These are phyloP conservation scores for Asclepias syriaca DNA, from an alignment of 257 asterid species.

Conservation along the genomic window DNA sequence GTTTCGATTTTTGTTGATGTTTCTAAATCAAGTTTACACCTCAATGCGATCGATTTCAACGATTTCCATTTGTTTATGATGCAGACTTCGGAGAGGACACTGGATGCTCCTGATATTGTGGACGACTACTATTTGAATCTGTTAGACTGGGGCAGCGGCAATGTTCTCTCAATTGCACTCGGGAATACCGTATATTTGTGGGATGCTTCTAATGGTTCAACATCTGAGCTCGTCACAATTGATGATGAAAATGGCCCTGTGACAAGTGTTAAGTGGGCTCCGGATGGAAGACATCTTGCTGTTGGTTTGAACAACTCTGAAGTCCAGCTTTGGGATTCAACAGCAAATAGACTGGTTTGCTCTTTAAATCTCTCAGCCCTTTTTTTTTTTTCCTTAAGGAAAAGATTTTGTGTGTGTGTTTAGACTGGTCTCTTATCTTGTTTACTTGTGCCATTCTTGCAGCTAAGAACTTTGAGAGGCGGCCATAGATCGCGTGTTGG, in stretches of 20 bases:
- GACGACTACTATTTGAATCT: conserved; percentile 90
- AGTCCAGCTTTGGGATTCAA: conserved; percentile 90
- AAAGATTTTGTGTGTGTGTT: conserved; percentile 1
- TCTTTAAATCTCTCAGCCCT: background rate
- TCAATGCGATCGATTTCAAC: conserved; percentile 1
- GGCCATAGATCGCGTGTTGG: conserved; percentile 73
- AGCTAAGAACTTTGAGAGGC: conserved; percentile 82
- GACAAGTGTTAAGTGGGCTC: conserved; percentile 93
- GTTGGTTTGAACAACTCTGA: conserved; percentile 80
- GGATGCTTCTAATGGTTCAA: conserved; percentile 78
- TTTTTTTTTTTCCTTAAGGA: no score
- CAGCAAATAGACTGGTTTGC: conserved; percentile 65
- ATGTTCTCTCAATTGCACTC: conserved; percentile 88
- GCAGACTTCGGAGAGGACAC: conserved; percentile 92
- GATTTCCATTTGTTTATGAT: conserved; percentile 24
- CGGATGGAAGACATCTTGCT: conserved; percentile 78
- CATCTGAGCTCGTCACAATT: conserved; percentile 72
- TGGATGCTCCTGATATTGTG: conserved; percentile 85
- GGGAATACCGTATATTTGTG: conserved; percentile 75
- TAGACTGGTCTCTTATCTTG: background rate
- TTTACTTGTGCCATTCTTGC: conserved; percentile 17
- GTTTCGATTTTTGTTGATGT: background rate
- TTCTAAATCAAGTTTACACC: background rate
- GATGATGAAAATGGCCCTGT: conserved; percentile 86
- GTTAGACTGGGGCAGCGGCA: conserved; percentile 91